phyloP scores from a whole-genome alignment of 208 protist species.

The Wallacemonas sp. region DNA sequence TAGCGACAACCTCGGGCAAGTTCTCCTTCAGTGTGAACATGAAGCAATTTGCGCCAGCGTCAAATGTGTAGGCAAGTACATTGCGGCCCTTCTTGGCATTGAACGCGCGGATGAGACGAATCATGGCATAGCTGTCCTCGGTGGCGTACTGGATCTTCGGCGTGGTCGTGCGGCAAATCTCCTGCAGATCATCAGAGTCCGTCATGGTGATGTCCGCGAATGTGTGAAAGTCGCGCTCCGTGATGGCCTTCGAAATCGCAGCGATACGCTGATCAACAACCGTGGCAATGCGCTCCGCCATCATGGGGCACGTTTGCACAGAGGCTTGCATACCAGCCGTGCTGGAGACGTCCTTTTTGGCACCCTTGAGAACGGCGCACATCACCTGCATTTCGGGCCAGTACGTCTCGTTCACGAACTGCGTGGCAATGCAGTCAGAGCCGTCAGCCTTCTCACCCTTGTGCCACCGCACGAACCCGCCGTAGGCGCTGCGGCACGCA shows the following conservation, averaged over 20 bases:
- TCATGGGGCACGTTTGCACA: slow-evolving; percentile 90
- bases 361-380: slow-evolving; percentile 89
- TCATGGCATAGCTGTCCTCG: slow-evolving; percentile 95
- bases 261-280: slow-evolving; percentile 93
- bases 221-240: slow-evolving; percentile 90
- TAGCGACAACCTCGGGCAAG: slow-evolving; percentile 83
- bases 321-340: slow-evolving; percentile 97
- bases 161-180: slow-evolving; percentile 96
- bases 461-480: slow-evolving; percentile 98
- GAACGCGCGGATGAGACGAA: slow-evolving; percentile 92
- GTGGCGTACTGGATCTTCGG: slow-evolving; percentile 99
- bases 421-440: slow-evolving; percentile 91
- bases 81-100: slow-evolving; percentile 83
- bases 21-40: slow-evolving; percentile 93
- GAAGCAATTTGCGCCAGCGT: slow-evolving; percentile 99
- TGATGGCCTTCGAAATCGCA: slow-evolving; percentile 92
- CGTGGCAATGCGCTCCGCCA: slow-evolving; percentile 79
- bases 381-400: slow-evolving; percentile 95
- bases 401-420: slow-evolving; percentile 89
- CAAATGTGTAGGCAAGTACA: slow-evolving; percentile 98
- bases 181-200: slow-evolving; percentile 98
- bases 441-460: slow-evolving; percentile 87
- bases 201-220: slow-evolving; percentile 94
- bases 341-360: slow-evolving; percentile 95
- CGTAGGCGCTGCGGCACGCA: slow-evolving; percentile 97